phyloP scores from a whole-genome alignment of 495 filamentous ascomycete genomes.

The Aspergillus sparsus region DNA sequence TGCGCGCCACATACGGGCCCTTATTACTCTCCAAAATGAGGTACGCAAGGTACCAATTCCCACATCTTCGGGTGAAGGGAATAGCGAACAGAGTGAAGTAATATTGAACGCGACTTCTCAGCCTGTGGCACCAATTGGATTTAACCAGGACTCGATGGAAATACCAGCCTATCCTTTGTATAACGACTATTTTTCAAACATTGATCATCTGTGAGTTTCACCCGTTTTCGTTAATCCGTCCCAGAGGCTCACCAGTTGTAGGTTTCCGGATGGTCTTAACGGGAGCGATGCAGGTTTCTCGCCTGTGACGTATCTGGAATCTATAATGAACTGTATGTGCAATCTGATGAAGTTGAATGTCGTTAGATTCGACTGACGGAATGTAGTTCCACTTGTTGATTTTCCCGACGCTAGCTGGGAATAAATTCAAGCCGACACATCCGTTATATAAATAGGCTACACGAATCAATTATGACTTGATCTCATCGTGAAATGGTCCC shows the following conservation, averaged over 20 bases:
- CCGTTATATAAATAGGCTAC: no score
- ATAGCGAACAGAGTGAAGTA: not conserved
- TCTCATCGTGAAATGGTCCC: no score
- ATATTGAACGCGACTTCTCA: not conserved
- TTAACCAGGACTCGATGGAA: not conserved
- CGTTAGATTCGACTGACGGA: not conserved
- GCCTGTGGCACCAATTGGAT: slow-evolving; percentile 4
- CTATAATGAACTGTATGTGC: slow-evolving; percentile 40
- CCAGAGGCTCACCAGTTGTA: not conserved
- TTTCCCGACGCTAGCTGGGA: slow-evolving; percentile 26
- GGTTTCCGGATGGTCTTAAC: slow-evolving; percentile 1
- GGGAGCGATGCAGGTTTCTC: slow-evolving; percentile 28
- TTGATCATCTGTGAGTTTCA: slow-evolving; percentile 18
- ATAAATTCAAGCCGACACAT: not conserved
- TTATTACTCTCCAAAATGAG: slow-evolving; percentile 34
- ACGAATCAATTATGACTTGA: no score
- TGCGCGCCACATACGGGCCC: slow-evolving; percentile 35
- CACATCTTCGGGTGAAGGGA: not conserved
- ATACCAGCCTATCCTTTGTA: slow-evolving; percentile 6
- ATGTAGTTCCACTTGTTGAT: slow-evolving; percentile 34
- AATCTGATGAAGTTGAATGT: no score
- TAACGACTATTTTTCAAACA: slow-evolving; percentile 8
- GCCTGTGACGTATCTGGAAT: slow-evolving; percentile 38
- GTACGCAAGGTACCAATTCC: slow-evolving; percentile 9
- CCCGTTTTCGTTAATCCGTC: not conserved